Conservation (phyloP, 805 yeast species). For the Candida maltosa region DNA sequence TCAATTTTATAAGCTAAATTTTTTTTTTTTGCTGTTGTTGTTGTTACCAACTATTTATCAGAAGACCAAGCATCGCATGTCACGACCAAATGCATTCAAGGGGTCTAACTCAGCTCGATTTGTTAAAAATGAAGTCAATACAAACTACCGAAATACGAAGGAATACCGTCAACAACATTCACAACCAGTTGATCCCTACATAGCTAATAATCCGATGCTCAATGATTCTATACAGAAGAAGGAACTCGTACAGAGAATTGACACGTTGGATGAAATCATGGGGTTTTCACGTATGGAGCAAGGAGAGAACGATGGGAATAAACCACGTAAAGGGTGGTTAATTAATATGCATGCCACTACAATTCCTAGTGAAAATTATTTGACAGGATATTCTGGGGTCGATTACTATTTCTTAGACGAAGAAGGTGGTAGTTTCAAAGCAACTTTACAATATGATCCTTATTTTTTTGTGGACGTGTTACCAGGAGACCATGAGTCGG, state of each 20-base stretch:
- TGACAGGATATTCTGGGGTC: constrained; percentile 81
- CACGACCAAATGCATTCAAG: constrained; percentile 20
- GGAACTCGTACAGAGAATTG: constrained; percentile 58
- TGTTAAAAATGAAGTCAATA: constrained; percentile 38
- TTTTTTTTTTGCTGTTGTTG: no score
- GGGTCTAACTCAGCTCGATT: constrained; percentile 54
- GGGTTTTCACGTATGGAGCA: constrained; percentile 80
- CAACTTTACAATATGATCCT: constrained; percentile 80
- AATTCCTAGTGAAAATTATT: constrained; percentile 52
- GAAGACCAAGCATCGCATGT: background rate
- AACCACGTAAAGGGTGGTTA: constrained; percentile 78
- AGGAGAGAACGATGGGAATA: constrained; percentile 54
- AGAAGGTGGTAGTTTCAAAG: constrained; percentile 94
- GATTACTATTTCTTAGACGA: constrained; percentile 93
- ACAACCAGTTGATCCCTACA: constrained; percentile 18
- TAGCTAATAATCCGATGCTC: constrained; percentile 33
- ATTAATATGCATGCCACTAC: constrained; percentile 90
- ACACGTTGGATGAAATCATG: constrained; percentile 74
- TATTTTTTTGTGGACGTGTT: constrained; percentile 72
- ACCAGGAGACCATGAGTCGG: constrained; percentile 55
- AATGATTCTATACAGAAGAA: constrained; percentile 40
- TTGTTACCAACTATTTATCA: no score
- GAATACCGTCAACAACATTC: constrained; percentile 8
- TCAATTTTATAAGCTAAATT: no score
- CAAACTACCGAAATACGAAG: constrained; percentile 16